Evolutionary conservation across 2,329 filamentous ascomycete species (phyloP), one percentile per base, ranked within the genome.

Genomic region (Plenodomus tracheiphilus): DNA sequence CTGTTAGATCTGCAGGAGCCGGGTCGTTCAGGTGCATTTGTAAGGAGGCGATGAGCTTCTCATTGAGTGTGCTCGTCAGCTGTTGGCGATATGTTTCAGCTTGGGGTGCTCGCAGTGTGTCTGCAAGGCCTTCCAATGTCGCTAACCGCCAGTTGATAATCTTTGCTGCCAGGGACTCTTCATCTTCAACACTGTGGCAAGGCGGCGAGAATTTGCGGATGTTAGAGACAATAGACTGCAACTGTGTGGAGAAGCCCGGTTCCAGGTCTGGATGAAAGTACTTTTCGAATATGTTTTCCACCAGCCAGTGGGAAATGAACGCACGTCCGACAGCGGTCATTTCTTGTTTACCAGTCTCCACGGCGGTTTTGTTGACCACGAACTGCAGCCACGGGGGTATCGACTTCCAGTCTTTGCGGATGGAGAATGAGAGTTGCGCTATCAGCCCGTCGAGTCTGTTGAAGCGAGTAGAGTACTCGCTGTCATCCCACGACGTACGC

Each of bases 281-380:
- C 45, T 87, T 86, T 70, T 95, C 86, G 70, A 97, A 96, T 37
- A 97, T 83, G 66, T 96, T 90, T 39, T 96, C 90, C 19, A 93
- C 86, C 5, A 99, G 77, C 91, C 93, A 99, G 51, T 86, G 84
- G 21, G 89, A 89, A 60, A 99, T 91, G 56, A 92, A 85, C 11
- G 93, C 91, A 45, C 93, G 85, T 15, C 94, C 94, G 19, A 96
- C 88, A 4, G 92, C 92, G 6, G 91, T 97, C 94, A 99, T 99
- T 73, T 99, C 94, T 71, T 97, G 92, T 68, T 92, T 96, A 53
- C 92, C 94, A 9, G 87, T 91, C 62, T 86, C 84, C 45, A 95
- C 80, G 1, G 91, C 93, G 63, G 96, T 92, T 43, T 87, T 81
- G 70, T 93, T 97, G 57, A 96, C 89, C 46, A 85, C 89, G 19